These are phyloP conservation scores for Pholiota conissans DNA, from an alignment of 768 basidiomycete genomes.

Conservation along the genomic window DNA sequence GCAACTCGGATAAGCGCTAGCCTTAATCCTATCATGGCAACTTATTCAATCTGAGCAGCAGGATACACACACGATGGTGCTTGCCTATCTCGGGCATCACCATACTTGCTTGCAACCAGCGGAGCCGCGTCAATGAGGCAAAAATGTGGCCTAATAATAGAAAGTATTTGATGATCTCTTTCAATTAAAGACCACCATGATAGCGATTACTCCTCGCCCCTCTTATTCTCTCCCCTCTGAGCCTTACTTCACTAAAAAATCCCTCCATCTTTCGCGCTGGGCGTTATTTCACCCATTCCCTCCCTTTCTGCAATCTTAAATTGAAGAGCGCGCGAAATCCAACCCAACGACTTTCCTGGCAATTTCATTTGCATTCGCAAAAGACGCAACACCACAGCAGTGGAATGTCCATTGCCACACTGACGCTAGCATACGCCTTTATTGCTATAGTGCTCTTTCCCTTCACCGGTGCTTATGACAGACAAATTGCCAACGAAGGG, in stretches of 20 bases:
- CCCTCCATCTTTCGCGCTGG: neutral
- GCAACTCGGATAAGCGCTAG: neutral
- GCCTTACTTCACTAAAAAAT: neutral
- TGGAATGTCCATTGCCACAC: conserved; percentile 1
- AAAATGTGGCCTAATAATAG: neutral
- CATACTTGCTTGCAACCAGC: neutral
- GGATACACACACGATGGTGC: neutral
- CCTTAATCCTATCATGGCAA: neutral
- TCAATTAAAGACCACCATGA: neutral
- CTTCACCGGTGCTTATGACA: neutral
- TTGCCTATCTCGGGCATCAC: neutral
- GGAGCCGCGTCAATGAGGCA: neutral
- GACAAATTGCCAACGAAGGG: no score
- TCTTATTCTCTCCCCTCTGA: neutral
- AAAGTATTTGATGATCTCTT: neutral
- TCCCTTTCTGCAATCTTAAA: neutral
- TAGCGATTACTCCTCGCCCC: neutral
- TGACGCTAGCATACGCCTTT: neutral
- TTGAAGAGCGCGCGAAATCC: no score
- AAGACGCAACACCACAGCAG: no score
- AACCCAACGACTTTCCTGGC: no score
- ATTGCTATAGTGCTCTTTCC: neutral
- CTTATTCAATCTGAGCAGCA: neutral
- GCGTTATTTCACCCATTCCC: neutral
- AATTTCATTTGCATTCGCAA: no score